phyloP scores from a whole-genome alignment of 352 stramenopile genomes.

The Phytopythium cucurbitacearum region DNA sequence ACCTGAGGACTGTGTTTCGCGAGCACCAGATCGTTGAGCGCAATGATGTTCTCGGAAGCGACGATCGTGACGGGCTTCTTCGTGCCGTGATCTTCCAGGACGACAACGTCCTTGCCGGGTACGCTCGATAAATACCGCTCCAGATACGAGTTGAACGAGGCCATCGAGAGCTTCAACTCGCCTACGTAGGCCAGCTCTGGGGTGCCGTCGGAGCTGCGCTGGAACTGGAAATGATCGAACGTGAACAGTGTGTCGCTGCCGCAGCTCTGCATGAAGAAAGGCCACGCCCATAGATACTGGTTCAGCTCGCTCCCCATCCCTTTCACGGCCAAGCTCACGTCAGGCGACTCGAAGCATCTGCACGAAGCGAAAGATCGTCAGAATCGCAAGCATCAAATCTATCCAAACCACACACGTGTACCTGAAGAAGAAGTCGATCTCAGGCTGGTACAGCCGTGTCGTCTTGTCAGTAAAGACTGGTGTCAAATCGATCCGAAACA shows the following conservation, averaged over 20 bases:
- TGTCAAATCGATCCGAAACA: slow-evolving; percentile 65
- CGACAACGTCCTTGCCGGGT: slow-evolving; percentile 52
- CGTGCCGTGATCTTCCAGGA: slow-evolving; percentile 60
- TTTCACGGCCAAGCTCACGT: slow-evolving; percentile 75
- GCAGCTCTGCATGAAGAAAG: slow-evolving; percentile 77
- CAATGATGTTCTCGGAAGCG: slow-evolving; percentile 70
- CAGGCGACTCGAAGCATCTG: slow-evolving; percentile 70
- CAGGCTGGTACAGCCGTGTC: slow-evolving; percentile 43
- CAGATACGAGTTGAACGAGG: slow-evolving; percentile 71
- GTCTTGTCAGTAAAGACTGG: slow-evolving; percentile 45
- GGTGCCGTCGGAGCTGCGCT: slow-evolving; percentile 33
- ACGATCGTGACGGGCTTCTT: slow-evolving; percentile 70
- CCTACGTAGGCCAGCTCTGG: slow-evolving; percentile 67
- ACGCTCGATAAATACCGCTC: slow-evolving; percentile 65
- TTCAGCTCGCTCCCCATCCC: slow-evolving; percentile 78
- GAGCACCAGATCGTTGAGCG: slow-evolving; percentile 63
- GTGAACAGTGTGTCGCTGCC: slow-evolving; percentile 60
- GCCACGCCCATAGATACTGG: slow-evolving; percentile 79
- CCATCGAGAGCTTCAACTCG: slow-evolving; percentile 64
- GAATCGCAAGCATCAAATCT: background rate
- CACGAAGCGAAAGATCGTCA: slow-evolving; percentile 1
- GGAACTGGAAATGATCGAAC: slow-evolving; percentile 81
- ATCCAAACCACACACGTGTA: background rate
- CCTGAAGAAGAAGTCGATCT: slow-evolving; percentile 66
- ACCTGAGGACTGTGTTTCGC: slow-evolving; percentile 68